Base-by-base conservation (phyloP, 1,139 yeast species). In the Debaryomyces nepalensis region DNA sequence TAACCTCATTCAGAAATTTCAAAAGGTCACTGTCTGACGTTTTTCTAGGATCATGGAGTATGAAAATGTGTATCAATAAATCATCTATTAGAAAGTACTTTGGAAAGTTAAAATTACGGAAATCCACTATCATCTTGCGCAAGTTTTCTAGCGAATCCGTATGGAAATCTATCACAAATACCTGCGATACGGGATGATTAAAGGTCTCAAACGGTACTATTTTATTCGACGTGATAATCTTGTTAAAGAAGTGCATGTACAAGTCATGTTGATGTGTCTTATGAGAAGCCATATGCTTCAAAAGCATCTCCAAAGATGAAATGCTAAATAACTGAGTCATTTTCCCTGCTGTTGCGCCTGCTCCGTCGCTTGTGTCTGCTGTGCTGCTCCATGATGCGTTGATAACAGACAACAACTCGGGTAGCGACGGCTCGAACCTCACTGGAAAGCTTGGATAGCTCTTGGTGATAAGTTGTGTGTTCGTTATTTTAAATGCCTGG, bases 141-240 rank as follows among this genome's bases (percentile, higher is more conserved):
- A 82, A 60, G 4, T 68, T 59, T 10, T 77, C 83, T 2, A 82
- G 55, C 1, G 84, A 68, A 47, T 82, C 83, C 9, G 54, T 49
- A 9, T 66, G 67, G 39, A 47, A 63, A 44, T 85, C 75, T 3
- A 91, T 71, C 4, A 86, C 84, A 41, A 90, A 74, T 12, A 91
- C 63, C 40, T 91, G 88, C 1, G 90, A 77, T 1, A 90, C 79
- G 0, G 99, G 98, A 59, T 93, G 98, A 52, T 88, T 85, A 59
- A 91, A 85, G 2, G 93, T 84, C 59, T 93, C 98, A 59, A 88
- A 90, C 1, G 96, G 85, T 2, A 89, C 82, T 4, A 87, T 69
- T 18, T 76, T 75, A 26, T 80, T 75, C 10, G 86, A 74, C 0
- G 91, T 74, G 18, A 87, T 70, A 20, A 87, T 60, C 48, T 82